Evolutionary conservation across 2,329 filamentous ascomycete species (phyloP).

Genomic region (Epichloe hybrida): DNA sequence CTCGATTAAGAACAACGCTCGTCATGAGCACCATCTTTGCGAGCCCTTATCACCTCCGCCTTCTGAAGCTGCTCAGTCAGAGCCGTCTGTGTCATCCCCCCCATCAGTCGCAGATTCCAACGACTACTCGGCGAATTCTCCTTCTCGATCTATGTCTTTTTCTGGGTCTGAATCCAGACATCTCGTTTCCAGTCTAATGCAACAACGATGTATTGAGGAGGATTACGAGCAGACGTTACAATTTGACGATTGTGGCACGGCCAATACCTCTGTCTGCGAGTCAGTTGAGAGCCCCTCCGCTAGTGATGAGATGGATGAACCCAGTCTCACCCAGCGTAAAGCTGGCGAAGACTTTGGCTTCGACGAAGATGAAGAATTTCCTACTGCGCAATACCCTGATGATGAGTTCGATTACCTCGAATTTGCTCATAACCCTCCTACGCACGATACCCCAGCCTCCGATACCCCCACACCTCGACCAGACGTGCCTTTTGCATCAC

Average conservation of each 20-base stretch:
- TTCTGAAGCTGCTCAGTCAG: constrained; percentile 35
- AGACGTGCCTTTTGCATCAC: constrained; percentile 20
- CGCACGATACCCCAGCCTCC: constrained; percentile 25
- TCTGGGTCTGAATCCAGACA: constrained; percentile 35
- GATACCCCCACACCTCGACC: constrained; percentile 32
- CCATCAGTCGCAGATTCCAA: constrained; percentile 20
- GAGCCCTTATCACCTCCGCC: constrained; percentile 27
- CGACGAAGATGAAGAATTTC: constrained; percentile 23
- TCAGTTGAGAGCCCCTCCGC: constrained; percentile 26
- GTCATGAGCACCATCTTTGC: constrained; percentile 8
- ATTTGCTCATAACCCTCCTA: constrained; percentile 5
- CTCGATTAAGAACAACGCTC: constrained; percentile 14
- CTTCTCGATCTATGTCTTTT: constrained; percentile 37
- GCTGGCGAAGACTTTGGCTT: constrained; percentile 18
- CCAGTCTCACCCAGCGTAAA: constrained; percentile 16
- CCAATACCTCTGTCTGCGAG: constrained; percentile 32
- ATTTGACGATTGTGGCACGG: constrained; percentile 30
- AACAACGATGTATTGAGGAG: constrained; percentile 19
- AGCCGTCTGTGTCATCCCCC: constrained; percentile 25
- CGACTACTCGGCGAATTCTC: constrained; percentile 24
- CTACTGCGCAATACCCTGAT: constrained; percentile 26
- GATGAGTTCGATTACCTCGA: constrained; percentile 21
- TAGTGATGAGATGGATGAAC: constrained; percentile 18
- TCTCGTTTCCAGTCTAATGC: constrained; percentile 19
- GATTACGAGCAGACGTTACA: constrained; percentile 33